These are phyloP conservation scores for Diplodia mutila DNA, from an alignment of 2,329 filamentous ascomycete species.

Conservation along the genomic window DNA sequence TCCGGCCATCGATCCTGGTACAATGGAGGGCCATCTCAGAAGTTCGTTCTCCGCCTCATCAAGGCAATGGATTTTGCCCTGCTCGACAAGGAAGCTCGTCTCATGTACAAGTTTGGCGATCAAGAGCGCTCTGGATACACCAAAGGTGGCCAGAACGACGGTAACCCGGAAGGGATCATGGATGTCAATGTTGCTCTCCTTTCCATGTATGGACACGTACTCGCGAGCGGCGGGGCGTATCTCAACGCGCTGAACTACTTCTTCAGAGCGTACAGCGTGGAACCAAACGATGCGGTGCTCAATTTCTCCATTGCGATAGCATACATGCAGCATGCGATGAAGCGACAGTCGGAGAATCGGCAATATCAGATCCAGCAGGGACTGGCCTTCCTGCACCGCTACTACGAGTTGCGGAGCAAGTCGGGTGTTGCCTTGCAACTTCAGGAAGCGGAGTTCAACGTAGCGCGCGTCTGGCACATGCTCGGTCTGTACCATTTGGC, in stretches of 20 bases:
- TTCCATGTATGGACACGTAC: constrained; percentile 86
- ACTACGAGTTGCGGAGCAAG: constrained; percentile 64
- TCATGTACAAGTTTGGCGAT: constrained; percentile 45
- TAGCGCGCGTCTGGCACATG: constrained; percentile 75
- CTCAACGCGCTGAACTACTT: constrained; percentile 87
- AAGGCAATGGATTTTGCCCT: constrained; percentile 80
- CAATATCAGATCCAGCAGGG: constrained; percentile 88
- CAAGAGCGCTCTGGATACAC: constrained; percentile 45
- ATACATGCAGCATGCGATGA: constrained; percentile 87
- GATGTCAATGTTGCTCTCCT: constrained; percentile 79
- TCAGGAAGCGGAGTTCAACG: constrained; percentile 82
- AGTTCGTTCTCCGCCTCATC: constrained; percentile 89
- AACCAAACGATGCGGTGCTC: constrained; percentile 75
- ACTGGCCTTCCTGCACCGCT: constrained; percentile 75
- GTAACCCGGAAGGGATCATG: constrained; percentile 40
- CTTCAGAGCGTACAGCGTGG: constrained; percentile 66
- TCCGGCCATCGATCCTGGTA: constrained; percentile 72
- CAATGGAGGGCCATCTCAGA: constrained; percentile 79
- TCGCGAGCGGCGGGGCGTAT: constrained; percentile 83
- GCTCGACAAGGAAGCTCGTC: constrained; percentile 56
- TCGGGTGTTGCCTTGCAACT: constrained; percentile 51
- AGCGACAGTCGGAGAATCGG: constrained; percentile 85
- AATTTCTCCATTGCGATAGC: constrained; percentile 74
- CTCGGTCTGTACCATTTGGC: constrained; percentile 75
- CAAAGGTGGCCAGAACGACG: constrained; percentile 41